Evolutionary conservation across 768 basidiomycete species (phyloP), one percentile per base, ranked within the genome.

Genomic region (Pleurotus cornucopiae): DNA sequence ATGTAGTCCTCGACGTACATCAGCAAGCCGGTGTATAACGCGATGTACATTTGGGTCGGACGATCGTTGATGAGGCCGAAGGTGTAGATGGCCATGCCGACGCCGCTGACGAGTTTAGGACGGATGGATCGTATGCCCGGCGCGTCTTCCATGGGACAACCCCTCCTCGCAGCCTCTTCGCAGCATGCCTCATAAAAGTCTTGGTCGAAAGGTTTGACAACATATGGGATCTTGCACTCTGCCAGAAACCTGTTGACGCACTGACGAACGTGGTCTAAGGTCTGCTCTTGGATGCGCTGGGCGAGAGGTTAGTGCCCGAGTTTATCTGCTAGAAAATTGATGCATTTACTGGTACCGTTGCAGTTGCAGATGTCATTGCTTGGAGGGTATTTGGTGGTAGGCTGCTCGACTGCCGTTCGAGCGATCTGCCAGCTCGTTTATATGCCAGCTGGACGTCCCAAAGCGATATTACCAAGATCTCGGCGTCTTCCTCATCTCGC

Each of bases 1-100:
- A 52, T 14, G 51, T 52, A 52, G 38, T 52, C 51, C 16, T 49
- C 49, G n/a, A 49, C 51, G 5, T 52, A 40, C 51, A 52, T 52
- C 16, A 52, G 38, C 1, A 52, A 18, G 7, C 37, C 16, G 1
- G 51, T 52, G 38, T 40, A 52, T 11, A 52, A 16, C 16, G 51
- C 38, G 38, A 52, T 43, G 51, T 52, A 40, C 37, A 40, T 40
- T 3, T 52, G 51, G 38, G 25, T 23, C 1, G 34, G 14, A 6
- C 11, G n/a, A 3, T 51, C 51, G 13, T 40, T 11, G 1, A 40
- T 18, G 37, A 26, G 37, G 14, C 51, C 51, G 14, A 40, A 43
- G 18, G 51, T 52, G 39, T 52, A 52, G 6, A 52, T 52, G 9
- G 51, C 51, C 51, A 52, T 52, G 13, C 18, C 51, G 7, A 52